Percentiles rank a stretch among this genome's conserved stretches.
Conservation (phyloP, 352 stramenopile species). For the Phytophthora pisi region DNA sequence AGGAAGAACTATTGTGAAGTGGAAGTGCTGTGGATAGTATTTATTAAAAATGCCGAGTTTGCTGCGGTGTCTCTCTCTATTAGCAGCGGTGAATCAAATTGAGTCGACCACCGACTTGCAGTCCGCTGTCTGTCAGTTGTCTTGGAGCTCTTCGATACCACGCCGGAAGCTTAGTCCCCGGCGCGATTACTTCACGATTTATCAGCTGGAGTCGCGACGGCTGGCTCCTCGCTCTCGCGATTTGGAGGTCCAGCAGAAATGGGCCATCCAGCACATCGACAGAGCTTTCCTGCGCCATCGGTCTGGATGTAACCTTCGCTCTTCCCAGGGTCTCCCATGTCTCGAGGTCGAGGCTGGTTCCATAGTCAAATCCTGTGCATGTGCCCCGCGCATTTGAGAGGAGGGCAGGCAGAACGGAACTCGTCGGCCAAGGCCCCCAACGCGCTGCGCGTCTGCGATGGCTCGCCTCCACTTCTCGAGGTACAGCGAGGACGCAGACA, state of each 20-base stretch:
- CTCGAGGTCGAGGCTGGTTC: conserved; percentile 5
- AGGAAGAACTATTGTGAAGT: conserved; percentile 38
- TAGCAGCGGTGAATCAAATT: neutral
- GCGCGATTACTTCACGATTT: neutral
- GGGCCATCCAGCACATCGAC: conserved; percentile 29
- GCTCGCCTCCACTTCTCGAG: conserved; percentile 29
- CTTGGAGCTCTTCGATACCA: conserved; percentile 7
- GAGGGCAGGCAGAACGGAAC: conserved; percentile 27
- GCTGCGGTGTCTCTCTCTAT: neutral
- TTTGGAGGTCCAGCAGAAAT: conserved; percentile 34
- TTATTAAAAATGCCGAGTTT: conserved; percentile 27
- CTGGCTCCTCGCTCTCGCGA: conserved; percentile 24
- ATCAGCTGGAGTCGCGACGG: neutral
- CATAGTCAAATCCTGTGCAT: conserved; percentile 12
- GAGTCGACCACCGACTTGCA: neutral
- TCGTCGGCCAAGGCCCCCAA: conserved; percentile 14
- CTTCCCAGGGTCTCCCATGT: conserved; percentile 6
- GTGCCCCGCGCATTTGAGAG: conserved; percentile 1
- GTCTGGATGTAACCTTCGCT: conserved; percentile 30
- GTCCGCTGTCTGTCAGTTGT: conserved; percentile 6
- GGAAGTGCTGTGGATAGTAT: conserved; percentile 37
- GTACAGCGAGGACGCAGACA: conserved; percentile 31
- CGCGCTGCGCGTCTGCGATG: conserved; percentile 20
- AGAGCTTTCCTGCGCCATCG: conserved; percentile 23
- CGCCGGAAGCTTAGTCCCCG: neutral